Evolutionary conservation across 2,329 filamentous ascomycete genomes (phyloP).

Genomic region (Fusarium luffae): DNA sequence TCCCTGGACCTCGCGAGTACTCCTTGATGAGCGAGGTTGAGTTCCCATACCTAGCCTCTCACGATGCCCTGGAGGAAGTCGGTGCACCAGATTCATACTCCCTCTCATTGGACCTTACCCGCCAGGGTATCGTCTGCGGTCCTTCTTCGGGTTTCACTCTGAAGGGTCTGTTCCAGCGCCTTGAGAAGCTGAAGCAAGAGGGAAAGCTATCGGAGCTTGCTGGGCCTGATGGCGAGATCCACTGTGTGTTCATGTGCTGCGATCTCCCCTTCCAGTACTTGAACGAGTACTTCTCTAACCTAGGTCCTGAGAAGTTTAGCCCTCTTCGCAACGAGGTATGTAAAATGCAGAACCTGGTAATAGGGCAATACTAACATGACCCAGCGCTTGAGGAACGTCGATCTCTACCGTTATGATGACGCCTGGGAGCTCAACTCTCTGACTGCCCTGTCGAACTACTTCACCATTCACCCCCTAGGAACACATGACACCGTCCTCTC

Average conservation of each 20-base stretch:
- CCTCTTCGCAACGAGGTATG: slow-evolving; percentile 57
- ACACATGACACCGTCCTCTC: slow-evolving; percentile 43
- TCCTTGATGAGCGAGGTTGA: slow-evolving; percentile 61
- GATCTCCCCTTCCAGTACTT: slow-evolving; percentile 72
- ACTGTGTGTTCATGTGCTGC: slow-evolving; percentile 70
- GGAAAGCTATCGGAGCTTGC: slow-evolving; percentile 58
- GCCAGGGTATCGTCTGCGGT: slow-evolving; percentile 69
- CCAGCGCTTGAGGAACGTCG: slow-evolving; percentile 60
- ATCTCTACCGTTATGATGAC: slow-evolving; percentile 66
- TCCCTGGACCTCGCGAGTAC: slow-evolving; percentile 67
- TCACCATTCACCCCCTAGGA: slow-evolving; percentile 41
- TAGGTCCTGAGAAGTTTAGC: slow-evolving; percentile 60
- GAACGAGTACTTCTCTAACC: slow-evolving; percentile 67
- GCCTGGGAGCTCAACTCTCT: slow-evolving; percentile 61
- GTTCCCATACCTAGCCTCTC: slow-evolving; percentile 66
- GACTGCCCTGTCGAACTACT: slow-evolving; percentile 53
- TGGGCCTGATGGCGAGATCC: slow-evolving; percentile 58
- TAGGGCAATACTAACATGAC: slow-evolving; percentile 27
- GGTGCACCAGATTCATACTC: slow-evolving; percentile 64
- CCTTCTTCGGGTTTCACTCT: slow-evolving; percentile 70
- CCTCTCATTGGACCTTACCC: slow-evolving; percentile 64
- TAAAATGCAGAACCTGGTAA: fast-evolving
- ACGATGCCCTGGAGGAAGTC: slow-evolving; percentile 67
- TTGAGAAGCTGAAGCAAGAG: slow-evolving; percentile 59
- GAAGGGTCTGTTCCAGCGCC: slow-evolving; percentile 60